phyloP scores from a whole-genome alignment of 1,284 basidiomycete genomes.

The Melampsora medusae region DNA sequence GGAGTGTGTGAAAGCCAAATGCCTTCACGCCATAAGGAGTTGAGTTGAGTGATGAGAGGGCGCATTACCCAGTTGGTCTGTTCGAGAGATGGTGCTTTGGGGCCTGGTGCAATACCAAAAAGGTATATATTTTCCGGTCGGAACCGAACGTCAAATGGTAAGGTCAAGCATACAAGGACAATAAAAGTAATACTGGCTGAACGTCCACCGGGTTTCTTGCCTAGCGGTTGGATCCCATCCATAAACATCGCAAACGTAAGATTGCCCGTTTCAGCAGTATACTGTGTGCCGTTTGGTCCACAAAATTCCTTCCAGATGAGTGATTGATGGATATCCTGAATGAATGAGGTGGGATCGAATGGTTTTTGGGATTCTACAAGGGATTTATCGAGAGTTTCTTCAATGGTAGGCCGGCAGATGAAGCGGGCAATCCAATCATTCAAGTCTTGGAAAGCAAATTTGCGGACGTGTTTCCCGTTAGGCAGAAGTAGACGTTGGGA shows the following conservation, averaged over 20 bases:
- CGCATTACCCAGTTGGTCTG: slow-evolving; percentile 52
- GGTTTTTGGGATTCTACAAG: not conserved
- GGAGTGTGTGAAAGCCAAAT: slow-evolving; percentile 42
- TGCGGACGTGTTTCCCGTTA: not conserved
- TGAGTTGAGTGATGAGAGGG: slow-evolving; percentile 52
- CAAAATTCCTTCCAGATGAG: slow-evolving; percentile 2
- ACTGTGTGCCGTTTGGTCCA: not conserved
- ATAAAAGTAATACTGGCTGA: slow-evolving; percentile 18
- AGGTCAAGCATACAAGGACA: slow-evolving; percentile 17
- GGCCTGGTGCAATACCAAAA: slow-evolving; percentile 56
- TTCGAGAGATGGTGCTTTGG: slow-evolving; percentile 53
- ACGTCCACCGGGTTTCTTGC: not conserved
- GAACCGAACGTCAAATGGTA: slow-evolving; percentile 46
- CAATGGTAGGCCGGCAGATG: not conserved
- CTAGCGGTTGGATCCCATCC: no score
- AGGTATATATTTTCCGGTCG: slow-evolving; percentile 46
- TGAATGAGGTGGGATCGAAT: not conserved
- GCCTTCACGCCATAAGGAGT: slow-evolving; percentile 52
- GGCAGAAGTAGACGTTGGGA: no score
- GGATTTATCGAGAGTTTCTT: slow-evolving; percentile 7
- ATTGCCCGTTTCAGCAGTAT: not conserved
- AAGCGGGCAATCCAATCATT: slow-evolving; percentile 17
- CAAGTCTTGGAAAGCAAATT: slow-evolving; percentile 12
- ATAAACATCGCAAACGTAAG: slow-evolving; percentile 13
- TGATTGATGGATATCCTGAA: slow-evolving; percentile 21